Evolutionary conservation across 2,329 filamentous ascomycete genomes (phyloP), one percentile per base, ranked within the genome.

Genomic region (Aspergillus fructus): DNA sequence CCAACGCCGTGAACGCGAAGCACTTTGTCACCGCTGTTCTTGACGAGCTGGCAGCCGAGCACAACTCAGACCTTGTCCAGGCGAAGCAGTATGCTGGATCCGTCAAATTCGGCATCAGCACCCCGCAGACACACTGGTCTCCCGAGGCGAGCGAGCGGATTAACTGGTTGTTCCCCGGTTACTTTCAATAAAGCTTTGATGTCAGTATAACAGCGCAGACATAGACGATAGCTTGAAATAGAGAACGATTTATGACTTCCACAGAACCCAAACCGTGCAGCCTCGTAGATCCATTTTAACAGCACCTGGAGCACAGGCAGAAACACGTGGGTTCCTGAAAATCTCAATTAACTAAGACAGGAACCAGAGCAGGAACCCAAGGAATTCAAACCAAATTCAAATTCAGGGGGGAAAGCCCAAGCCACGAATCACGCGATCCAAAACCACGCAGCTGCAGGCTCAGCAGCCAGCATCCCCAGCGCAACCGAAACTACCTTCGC

Each of bases 1-100:
- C 91, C 64, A 99, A 99, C 76, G 83, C 90, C 52, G 83, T 88
- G 71, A 99, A 97, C 70, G 94, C 94, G 34, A 88, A 89, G 73
- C 82, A 87, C 51, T 88, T 97, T 56, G 88, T 99, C 34, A 90
- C 86, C 37, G 91, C 90, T 33, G 92, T 97, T 45, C 80, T 99
- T 55, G 91, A 97, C 74, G 88, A 92, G 76, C 81, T 97, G 66
- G 87, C 85, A 67, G 88, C 89, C 71, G 83, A 90, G 59, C 89
- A 93, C 71, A 85, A 96, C 75, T 79, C 75, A 54, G 87, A 93
- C 58, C 75, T 94, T 56, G 86, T 97, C 41, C 78, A 83, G 59
- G 94, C 89, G 23, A 93, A 89, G 81, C 91, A 96, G 75, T 85
- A 91, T 71, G 88, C 87, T 68, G 91, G 90, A 13, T 82, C 84